Percentiles rank a stretch among this genome's conserved stretches.
Evolutionary conservation across 169 alveolate species (phyloP).

Genomic region (Perkinsus olseni): DNA sequence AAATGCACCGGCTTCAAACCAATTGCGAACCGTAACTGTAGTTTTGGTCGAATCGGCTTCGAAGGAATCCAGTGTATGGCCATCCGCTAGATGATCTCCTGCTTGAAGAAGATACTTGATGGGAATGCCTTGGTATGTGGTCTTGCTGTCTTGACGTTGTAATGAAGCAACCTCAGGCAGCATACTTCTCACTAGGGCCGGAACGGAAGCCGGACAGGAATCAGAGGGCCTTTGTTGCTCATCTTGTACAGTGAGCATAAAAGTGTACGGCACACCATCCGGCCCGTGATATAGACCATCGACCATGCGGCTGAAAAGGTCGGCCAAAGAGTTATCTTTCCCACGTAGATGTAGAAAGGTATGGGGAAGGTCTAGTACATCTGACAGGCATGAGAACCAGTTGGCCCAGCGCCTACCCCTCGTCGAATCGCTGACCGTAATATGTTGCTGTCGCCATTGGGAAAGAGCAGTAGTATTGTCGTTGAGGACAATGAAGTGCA

Average conservation of each 20-base stretch:
- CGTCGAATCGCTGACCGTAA: not conserved
- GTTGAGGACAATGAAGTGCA: not conserved
- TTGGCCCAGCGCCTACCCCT: not conserved
- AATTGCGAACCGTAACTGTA: not conserved
- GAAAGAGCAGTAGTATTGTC: not conserved
- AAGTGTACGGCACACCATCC: not conserved
- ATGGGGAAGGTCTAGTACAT: not conserved
- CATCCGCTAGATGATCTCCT: not conserved
- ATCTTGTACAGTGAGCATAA: not conserved
- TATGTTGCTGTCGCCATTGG: not conserved
- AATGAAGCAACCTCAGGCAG: not conserved
- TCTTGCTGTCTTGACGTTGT: not conserved
- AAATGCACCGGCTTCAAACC: not conserved
- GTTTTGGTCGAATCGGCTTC: not conserved
- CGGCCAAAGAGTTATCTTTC: not conserved
- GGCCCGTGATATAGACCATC: not conserved
- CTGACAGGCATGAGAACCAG: not conserved
- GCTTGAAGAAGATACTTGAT: not conserved
- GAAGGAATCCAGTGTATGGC: not conserved
- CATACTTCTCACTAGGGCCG: not conserved
- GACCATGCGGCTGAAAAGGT: not conserved
- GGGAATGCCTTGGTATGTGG: not conserved
- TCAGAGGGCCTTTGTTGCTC: not conserved
- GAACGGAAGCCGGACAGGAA: not conserved
- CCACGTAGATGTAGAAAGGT: not conserved